Base-by-base conservation (phyloP, 805 yeast species). In the Spathaspora boniae region DNA sequence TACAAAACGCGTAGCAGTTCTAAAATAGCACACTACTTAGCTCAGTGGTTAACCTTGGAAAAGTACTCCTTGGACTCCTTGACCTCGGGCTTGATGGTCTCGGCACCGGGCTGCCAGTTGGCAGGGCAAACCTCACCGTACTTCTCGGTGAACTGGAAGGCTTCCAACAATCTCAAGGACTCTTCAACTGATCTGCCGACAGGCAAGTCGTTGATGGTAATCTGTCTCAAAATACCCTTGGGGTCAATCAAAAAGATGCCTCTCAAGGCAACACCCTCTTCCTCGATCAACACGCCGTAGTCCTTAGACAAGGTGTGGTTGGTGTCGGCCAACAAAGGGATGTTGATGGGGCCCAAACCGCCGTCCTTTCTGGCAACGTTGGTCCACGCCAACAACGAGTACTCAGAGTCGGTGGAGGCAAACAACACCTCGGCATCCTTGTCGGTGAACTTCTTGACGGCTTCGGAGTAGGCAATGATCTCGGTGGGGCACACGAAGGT, bases 91-190 rank as follows among this genome's bases (percentile, higher is more conserved):
- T 86, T 86, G 40, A 86, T 43, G 37, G 91, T 58, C 62, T 86
- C 95, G 45, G 86, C 65, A 73, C 98, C 98, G 47, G 65, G 66
- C 48, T 60, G 64, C 98, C 98, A 91, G 94, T 91, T 93, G 65
- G 98, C 97, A 58, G 98, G 98, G 76, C 97, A 89, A 51, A 91
- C 98, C 75, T 94, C 96, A 74, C 98, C 98, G 81, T 93, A 76
- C 76, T 86, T 85, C 70, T 89, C 98, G 57, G 96, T 86, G 89
- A 95, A 93, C 76, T 91, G 96, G 96, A 93, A 93, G 54, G 97
- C 99, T 66, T 93, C 98, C 47, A 93, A 78, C 62, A 93, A 80
- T 82, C 99, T 89, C 62, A 87, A 76, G 50, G 97, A 84, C 80
- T 93, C 99, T 50, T 89, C 97, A 52, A 93, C 98, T 60, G 86